Evolutionary conservation across 495 filamentous ascomycete species (phyloP).

Genomic region (Penicillium lividum): DNA sequence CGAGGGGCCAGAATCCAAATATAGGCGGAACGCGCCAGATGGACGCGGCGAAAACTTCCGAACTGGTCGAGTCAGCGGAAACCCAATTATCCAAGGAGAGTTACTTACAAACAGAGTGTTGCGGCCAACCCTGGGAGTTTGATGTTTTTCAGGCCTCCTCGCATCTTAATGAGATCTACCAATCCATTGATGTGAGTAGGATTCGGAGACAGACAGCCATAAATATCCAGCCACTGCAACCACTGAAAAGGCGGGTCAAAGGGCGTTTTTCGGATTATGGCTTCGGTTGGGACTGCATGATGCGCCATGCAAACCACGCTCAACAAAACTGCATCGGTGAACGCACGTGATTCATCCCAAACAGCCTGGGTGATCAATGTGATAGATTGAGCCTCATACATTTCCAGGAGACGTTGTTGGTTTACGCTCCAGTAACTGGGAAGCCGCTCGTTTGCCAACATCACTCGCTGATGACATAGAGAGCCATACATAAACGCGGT

Average conservation of each 20-base stretch:
- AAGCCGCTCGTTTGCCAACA: slow-evolving; percentile 35
- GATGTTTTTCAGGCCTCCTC: slow-evolving; percentile 39
- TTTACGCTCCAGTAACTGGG: slow-evolving; percentile 23
- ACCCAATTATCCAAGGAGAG: not conserved
- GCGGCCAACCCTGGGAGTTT: slow-evolving; percentile 32
- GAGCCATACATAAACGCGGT: slow-evolving; percentile 43
- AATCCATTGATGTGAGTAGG: slow-evolving; percentile 41
- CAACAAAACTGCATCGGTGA: slow-evolving; percentile 39
- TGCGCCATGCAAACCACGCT: slow-evolving; percentile 47
- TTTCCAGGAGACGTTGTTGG: slow-evolving; percentile 31
- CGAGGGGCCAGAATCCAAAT: slow-evolving; percentile 39
- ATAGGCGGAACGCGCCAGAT: slow-evolving; percentile 30
- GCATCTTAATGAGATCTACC: slow-evolving; percentile 35
- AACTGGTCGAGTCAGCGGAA: slow-evolving; percentile 24
- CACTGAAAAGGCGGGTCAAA: slow-evolving; percentile 41
- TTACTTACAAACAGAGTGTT: slow-evolving; percentile 40
- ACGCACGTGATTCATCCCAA: slow-evolving; percentile 30
- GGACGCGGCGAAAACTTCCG: slow-evolving; percentile 37
- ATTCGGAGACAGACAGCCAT: slow-evolving; percentile 40
- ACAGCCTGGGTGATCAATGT: slow-evolving; percentile 39
- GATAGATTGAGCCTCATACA: slow-evolving; percentile 41
- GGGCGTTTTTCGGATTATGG: slow-evolving; percentile 20
- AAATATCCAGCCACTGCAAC: slow-evolving; percentile 47
- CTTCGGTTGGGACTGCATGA: slow-evolving; percentile 27
- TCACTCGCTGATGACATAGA: slow-evolving; percentile 42